Evolutionary conservation across 352 stramenopile genomes (phyloP).

Genomic region (Phytophthora kernoviae): DNA sequence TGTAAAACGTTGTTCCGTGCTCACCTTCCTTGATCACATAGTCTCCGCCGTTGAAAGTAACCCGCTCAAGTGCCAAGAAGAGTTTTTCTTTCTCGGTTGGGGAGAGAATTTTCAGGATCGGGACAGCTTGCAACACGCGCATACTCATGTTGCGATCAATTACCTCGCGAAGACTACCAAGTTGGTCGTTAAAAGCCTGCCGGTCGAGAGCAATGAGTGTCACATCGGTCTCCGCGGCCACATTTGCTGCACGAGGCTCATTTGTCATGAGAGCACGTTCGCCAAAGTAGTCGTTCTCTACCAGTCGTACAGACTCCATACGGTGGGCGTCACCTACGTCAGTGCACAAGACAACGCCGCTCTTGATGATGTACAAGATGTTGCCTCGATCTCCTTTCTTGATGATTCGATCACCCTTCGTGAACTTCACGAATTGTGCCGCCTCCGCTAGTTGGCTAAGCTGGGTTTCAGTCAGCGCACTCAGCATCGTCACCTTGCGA

Average conservation of each 20-base stretch:
- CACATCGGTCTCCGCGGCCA: constrained; percentile 78
- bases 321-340: constrained; percentile 53
- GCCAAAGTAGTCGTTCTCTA: constrained; percentile 92
- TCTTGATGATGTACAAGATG: constrained; percentile 89
- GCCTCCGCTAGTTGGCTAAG: constrained; percentile 64
- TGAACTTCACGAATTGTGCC: constrained; percentile 70
- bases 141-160: constrained; percentile 90
- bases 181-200: constrained; percentile 93
- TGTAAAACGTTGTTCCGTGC: constrained; percentile 74
- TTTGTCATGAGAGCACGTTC: constrained; percentile 91
- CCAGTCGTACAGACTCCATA: constrained; percentile 44
- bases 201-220: constrained; percentile 87
- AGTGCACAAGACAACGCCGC: constrained; percentile 60
- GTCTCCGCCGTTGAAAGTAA: constrained; percentile 60
- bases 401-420: constrained; percentile 79
- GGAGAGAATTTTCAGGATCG: constrained; percentile 72
- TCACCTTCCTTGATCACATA: constrained; percentile 75
- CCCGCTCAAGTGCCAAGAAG: constrained; percentile 54
- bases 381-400: constrained; percentile 83
- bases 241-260: constrained; percentile 89
- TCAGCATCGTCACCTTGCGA: constrained; percentile 57
- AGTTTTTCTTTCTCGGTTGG: constrained; percentile 65
- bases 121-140: constrained; percentile 75
- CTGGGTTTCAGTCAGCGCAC: constrained; percentile 63
- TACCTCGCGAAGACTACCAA: constrained; percentile 92